Base-by-base conservation (phyloP, 2,329 filamentous ascomycete species). In the Fulvia fulva region DNA sequence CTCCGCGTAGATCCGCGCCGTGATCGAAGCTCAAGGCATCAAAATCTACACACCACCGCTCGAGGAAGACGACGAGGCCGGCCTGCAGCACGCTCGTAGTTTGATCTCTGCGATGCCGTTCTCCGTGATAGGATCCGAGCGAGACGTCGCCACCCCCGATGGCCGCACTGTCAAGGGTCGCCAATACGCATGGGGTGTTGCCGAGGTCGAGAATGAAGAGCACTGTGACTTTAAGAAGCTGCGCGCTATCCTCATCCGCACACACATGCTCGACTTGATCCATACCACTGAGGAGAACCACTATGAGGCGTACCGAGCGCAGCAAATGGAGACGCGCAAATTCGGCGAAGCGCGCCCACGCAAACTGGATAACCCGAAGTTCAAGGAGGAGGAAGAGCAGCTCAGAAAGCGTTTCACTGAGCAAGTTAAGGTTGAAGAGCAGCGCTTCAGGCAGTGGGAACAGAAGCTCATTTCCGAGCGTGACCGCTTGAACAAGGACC, bases 151-250 rank as follows among this genome's bases (percentile, higher is more conserved):
- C 85, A 96, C 92, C 56, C 83, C 87, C 70, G 94, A 99, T 72
- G 91, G 91, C 71, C 93, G 93, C 75, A 95, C 96, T 66, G 92
- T 97, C 76, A 99, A 99, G 86, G 94, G 94, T 67, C 91, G 94
- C 64, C 95, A 99, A 78, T 99, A 99, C 80, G 91, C 91, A 56
- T 99, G 94, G 94, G 94, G 94, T 83, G 94, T 99, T 70, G 94
- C 94, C 62, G 94, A 99, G 78, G 94, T 99, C 53, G 94, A 99
- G 84, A 99, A 99, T 75, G 94, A 99, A 80, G 94, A 99, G 75
- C 94, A 99, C 84, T 99, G 94, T 80, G 94, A 99, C 79, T 99
- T 99, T 84, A 99, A 99, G 89, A 99, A 99, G 84, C 89, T 99
- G 64, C 92, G 94, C 71, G 96, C 93, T 51, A 97, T 99, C 72